These are phyloP conservation scores for Populus euphratica DNA, from an alignment of 345 rosid species.

Conservation along the genomic window DNA sequence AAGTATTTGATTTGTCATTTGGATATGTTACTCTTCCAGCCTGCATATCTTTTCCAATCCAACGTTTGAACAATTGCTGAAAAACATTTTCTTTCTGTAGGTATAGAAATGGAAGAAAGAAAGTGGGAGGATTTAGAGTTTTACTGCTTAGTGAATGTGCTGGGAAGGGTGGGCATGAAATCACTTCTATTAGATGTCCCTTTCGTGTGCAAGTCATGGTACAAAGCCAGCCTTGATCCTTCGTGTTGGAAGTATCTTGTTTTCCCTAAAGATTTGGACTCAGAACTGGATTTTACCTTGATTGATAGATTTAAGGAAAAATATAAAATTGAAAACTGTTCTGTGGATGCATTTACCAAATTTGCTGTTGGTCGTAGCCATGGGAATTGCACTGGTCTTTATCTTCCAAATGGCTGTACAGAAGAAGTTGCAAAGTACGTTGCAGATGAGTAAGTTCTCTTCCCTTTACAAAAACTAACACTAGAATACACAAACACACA, in stretches of 20 bases:
- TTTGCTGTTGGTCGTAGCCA: neutral
- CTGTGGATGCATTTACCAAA: neutral
- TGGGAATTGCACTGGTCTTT: neutral
- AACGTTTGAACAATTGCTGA: too few relatives aligned
- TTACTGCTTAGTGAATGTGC: constrained; percentile 5
- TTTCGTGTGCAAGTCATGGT: constrained; percentile 19
- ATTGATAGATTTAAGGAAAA: too few relatives aligned
- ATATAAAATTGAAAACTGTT: neutral
- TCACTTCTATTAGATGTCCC: constrained; percentile 16
- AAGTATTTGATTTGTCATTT: too few relatives aligned
- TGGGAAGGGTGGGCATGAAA: constrained; percentile 2
- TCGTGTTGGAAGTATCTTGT: neutral
- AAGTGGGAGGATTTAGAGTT: constrained; percentile 18
- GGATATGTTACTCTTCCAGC: too few relatives aligned
- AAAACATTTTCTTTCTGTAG: neutral
- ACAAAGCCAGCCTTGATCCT: constrained; percentile 8
- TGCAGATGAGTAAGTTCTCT: too few relatives aligned
- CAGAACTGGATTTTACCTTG: neutral
- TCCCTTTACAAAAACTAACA: too few relatives aligned
- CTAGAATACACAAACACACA: too few relatives aligned
- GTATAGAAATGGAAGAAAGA: neutral
- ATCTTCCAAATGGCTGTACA: too few relatives aligned
- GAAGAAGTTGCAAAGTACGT: too few relatives aligned
- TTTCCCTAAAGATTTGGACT: neutral
- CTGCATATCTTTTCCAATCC: too few relatives aligned